These are phyloP conservation scores for Cenchrus purpureus DNA, from an alignment of 176 grass and related monocot genomes.

Conservation along the genomic window DNA sequence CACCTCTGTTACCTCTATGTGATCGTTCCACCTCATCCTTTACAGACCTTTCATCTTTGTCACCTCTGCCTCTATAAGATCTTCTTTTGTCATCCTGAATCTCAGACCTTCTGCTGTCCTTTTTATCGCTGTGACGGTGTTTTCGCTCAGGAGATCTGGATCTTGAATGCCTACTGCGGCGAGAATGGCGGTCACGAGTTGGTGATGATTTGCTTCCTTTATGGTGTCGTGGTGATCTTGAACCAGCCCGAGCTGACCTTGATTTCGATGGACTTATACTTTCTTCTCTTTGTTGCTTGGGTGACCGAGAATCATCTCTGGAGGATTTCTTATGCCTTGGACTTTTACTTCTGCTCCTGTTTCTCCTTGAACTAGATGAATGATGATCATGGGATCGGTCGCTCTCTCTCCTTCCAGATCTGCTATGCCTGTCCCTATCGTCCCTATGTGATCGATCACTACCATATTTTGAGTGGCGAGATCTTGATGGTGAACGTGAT, in stretches of 20 bases:
- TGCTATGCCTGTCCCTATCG: constrained; percentile 68
- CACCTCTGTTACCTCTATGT: constrained; percentile 35
- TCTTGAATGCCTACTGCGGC: constrained; percentile 59
- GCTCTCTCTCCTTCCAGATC: constrained; percentile 58
- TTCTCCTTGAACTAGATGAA: constrained; percentile 79
- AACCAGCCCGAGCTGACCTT: constrained; percentile 55
- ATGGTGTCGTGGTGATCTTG: constrained; percentile 63
- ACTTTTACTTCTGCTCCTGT: constrained; percentile 82
- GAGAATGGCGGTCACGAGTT: constrained; percentile 45
- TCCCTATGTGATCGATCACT: constrained; percentile 64
- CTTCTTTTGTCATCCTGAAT: constrained; percentile 52
- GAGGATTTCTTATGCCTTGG: constrained; percentile 66
- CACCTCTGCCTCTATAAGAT: constrained; percentile 49
- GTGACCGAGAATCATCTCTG: constrained; percentile 57
- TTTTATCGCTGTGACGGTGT: constrained; percentile 58
- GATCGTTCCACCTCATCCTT: constrained; percentile 50
- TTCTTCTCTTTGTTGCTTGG: constrained; percentile 60
- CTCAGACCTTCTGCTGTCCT: constrained; percentile 54
- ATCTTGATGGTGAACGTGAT: constrained; percentile 77
- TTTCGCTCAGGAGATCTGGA: constrained; percentile 89
- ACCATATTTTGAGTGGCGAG: constrained; percentile 57
- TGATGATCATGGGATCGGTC: constrained; percentile 58
- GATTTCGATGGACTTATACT: constrained; percentile 60
- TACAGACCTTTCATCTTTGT: constrained; percentile 58
- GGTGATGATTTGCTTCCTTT: constrained; percentile 68